phyloP scores from a whole-genome alignment of 108 stramenopile species.

The Parmales sp. region DNA sequence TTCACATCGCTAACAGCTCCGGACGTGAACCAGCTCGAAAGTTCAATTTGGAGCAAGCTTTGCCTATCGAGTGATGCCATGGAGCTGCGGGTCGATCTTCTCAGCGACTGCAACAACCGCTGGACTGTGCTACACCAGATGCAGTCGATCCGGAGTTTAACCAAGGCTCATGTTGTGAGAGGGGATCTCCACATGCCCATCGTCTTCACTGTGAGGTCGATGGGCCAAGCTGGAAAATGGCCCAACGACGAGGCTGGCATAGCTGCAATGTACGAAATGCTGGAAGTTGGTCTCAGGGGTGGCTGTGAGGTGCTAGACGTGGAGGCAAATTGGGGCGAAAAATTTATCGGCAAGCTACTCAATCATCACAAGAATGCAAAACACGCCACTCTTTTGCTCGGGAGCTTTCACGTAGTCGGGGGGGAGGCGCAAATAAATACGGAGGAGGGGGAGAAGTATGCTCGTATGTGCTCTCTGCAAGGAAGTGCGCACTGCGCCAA shows the following conservation, averaged over 20 bases:
- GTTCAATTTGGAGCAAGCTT: conserved; percentile 70
- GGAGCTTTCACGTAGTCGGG: conserved; percentile 85
- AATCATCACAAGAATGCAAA: conserved; percentile 37
- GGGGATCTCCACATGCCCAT: conserved; percentile 79
- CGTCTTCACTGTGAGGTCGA: conserved; percentile 86
- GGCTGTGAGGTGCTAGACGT: conserved; percentile 92
- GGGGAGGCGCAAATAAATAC: conserved; percentile 44
- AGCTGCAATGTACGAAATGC: conserved; percentile 60
- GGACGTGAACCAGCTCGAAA: conserved; percentile 7
- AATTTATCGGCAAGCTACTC: conserved; percentile 45
- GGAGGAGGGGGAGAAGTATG: conserved; percentile 60
- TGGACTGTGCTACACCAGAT: conserved; percentile 67
- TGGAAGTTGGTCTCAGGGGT: conserved; percentile 72
- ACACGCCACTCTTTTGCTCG: conserved; percentile 72
- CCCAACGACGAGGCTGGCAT: conserved; percentile 72
- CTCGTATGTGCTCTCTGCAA: conserved; percentile 68
- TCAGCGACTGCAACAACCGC: conserved; percentile 50
- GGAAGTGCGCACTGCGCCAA: conserved; percentile 81
- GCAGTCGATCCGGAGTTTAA: conserved; percentile 54
- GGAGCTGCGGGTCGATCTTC: conserved; percentile 78
- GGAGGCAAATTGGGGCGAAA: conserved; percentile 77
- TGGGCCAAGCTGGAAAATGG: conserved; percentile 85
- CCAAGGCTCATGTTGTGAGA: conserved; percentile 45
- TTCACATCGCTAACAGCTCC: neutral
- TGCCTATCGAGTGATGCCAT: conserved; percentile 79